phyloP scores from a whole-genome alignment of 2,329 filamentous ascomycete species.

The Xylaria sp. region DNA sequence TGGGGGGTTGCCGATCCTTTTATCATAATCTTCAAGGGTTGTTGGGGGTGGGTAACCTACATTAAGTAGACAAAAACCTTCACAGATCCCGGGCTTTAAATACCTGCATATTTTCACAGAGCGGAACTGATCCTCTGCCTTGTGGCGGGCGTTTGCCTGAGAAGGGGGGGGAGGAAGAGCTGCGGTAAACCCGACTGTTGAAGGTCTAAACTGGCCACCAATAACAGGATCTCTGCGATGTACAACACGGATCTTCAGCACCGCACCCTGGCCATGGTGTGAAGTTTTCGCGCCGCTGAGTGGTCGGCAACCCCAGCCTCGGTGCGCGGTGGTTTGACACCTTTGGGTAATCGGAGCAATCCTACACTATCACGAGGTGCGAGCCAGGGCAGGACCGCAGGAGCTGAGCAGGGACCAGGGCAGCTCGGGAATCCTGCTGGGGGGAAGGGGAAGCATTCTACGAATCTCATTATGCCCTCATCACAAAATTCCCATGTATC shows the following conservation, averaged over 20 bases:
- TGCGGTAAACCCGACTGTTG: background rate
- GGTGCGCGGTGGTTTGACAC: background rate
- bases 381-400: background rate
- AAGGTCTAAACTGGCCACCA: background rate
- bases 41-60: conserved; percentile 12
- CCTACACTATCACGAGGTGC: background rate
- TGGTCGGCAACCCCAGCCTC: background rate
- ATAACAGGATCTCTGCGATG: background rate
- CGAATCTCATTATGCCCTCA: background rate
- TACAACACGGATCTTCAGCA: background rate
- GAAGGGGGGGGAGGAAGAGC: conserved; percentile 5
- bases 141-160: conserved; percentile 15
- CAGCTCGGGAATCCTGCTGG: background rate
- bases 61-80: conserved; percentile 8
- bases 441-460: no score
- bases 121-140: conserved; percentile 18
- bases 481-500: background rate
- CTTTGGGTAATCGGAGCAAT: background rate
- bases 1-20: conserved; percentile 13
- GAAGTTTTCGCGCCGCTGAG: background rate
- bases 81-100: conserved; percentile 15
- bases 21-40: conserved; percentile 22
- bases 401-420: background rate
- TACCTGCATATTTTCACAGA: conserved; percentile 23
- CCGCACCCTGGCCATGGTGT: background rate